Percentiles rank a stretch among this genome's conserved stretches.
Evolutionary conservation across 2,329 filamentous ascomycete genomes (phyloP).

Genomic region (Claviceps cyperi): DNA sequence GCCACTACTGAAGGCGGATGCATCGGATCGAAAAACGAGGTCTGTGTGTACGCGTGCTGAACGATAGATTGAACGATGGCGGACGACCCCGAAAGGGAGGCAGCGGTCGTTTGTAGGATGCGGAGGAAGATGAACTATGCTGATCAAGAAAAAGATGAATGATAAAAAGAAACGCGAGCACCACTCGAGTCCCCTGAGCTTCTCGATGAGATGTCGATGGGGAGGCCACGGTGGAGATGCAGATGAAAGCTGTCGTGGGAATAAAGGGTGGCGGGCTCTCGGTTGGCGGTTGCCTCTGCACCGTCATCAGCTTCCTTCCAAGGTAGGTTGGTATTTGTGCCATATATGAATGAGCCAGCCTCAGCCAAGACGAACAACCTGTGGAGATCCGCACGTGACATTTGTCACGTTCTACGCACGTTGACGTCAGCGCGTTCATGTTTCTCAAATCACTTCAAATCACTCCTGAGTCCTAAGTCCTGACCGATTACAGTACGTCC

Average conservation of each 20-base stretch:
- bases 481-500: too few relatives aligned
- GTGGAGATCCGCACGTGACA: conserved; percentile 16
- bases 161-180: neutral
- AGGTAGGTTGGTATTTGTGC: conserved; percentile 9
- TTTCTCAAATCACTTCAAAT: too few relatives aligned
- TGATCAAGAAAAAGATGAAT: neutral
- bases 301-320: conserved; percentile 10
- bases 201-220: conserved; percentile 9
- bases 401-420: too few relatives aligned
- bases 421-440: too few relatives aligned
- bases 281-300: conserved; percentile 6
- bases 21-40: conserved; percentile 18
- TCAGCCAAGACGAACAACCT: neutral
- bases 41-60: neutral
- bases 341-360: conserved; percentile 10
- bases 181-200: neutral
- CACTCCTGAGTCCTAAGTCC: too few relatives aligned
- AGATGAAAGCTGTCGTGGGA: neutral
- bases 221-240: conserved; percentile 16
- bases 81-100: neutral
- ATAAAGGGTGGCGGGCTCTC: conserved; percentile 10
- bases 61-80: neutral
- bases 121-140: neutral
- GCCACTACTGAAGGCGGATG: conserved; percentile 23
- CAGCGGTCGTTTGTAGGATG: neutral